These are phyloP conservation scores for Syzygium grande DNA, from an alignment of 345 rosid genomes.

Conservation along the genomic window DNA sequence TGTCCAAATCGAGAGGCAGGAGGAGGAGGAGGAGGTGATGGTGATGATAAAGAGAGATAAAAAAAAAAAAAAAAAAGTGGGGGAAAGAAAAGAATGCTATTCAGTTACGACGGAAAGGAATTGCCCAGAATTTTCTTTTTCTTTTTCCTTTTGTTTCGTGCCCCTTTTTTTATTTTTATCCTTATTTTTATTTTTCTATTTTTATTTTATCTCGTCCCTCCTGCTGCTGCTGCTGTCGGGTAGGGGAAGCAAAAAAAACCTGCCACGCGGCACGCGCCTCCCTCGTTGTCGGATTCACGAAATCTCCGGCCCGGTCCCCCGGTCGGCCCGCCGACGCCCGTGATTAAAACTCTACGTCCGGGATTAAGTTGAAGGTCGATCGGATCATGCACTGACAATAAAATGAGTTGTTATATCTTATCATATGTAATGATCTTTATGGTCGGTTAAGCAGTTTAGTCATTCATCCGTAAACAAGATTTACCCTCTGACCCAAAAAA, in stretches of 20 bases:
- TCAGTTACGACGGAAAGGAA: neutral
- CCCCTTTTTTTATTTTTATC: no score
- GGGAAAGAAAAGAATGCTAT: neutral
- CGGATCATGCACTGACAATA: neutral
- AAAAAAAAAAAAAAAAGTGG: neutral
- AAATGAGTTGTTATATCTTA: neutral
- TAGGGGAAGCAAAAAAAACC: neutral
- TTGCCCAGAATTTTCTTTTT: neutral
- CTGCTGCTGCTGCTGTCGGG: no score
- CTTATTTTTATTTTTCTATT: neutral
- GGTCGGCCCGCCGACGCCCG: neutral
- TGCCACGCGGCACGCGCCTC: neutral
- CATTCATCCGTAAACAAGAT: neutral
- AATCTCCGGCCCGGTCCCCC: neutral
- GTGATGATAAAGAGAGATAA: neutral
- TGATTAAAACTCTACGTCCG: neutral
- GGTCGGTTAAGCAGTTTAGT: neutral
- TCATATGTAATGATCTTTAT: neutral
- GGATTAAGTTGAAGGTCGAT: neutral
- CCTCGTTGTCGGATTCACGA: neutral
- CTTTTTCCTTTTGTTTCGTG: neutral
- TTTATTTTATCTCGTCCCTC: neutral
- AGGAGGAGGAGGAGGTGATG: neutral
- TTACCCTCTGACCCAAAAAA: no score
- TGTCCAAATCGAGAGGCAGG: neutral